Percentiles rank a stretch among this genome's conserved stretches.
Conservation (phyloP, 1,139 yeast genomes). For the Taiozyma sp. region DNA sequence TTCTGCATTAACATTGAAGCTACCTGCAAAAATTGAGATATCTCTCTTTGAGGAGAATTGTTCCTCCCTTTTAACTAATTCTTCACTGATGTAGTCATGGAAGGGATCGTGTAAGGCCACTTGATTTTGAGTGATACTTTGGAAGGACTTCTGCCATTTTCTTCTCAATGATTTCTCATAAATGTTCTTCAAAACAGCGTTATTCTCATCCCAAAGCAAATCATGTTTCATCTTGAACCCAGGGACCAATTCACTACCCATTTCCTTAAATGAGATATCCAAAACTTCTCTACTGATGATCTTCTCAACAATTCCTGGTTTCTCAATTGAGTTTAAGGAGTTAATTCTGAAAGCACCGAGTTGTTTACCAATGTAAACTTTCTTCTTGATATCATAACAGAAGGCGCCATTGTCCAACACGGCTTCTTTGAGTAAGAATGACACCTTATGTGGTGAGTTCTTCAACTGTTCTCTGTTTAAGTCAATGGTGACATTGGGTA, state of each 20-base stretch:
- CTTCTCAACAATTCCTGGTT: slow-evolving; percentile 56
- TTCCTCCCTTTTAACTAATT: slow-evolving; percentile 41
- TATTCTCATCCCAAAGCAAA: slow-evolving; percentile 59
- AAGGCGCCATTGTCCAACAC: slow-evolving; percentile 62
- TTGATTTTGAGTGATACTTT: slow-evolving; percentile 25
- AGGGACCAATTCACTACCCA: slow-evolving; percentile 34
- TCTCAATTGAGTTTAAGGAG: slow-evolving; percentile 61
- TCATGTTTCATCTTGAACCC: slow-evolving; percentile 51
- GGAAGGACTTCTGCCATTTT: slow-evolving; percentile 26
- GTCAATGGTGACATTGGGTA: slow-evolving; percentile 31
- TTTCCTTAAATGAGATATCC: slow-evolving; percentile 52
- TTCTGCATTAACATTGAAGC: slow-evolving; percentile 69
- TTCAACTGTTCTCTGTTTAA: slow-evolving; percentile 28
- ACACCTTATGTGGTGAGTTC: slow-evolving; percentile 35
- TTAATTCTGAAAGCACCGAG: slow-evolving; percentile 63
- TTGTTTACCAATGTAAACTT: slow-evolving; percentile 57
- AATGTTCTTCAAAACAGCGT: slow-evolving; percentile 41
- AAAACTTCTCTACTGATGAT: slow-evolving; percentile 59
- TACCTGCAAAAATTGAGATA: slow-evolving; percentile 54
- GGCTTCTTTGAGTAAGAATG: slow-evolving; percentile 38
- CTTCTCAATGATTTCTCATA: slow-evolving; percentile 30
- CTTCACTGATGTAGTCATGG: slow-evolving; percentile 60
- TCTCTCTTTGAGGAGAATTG: slow-evolving; percentile 50
- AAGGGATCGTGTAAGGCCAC: slow-evolving; percentile 62
- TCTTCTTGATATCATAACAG: slow-evolving; percentile 47